Conservation (phyloP, 1,139 yeast genomes). For the Kodamaea alishanica region DNA sequence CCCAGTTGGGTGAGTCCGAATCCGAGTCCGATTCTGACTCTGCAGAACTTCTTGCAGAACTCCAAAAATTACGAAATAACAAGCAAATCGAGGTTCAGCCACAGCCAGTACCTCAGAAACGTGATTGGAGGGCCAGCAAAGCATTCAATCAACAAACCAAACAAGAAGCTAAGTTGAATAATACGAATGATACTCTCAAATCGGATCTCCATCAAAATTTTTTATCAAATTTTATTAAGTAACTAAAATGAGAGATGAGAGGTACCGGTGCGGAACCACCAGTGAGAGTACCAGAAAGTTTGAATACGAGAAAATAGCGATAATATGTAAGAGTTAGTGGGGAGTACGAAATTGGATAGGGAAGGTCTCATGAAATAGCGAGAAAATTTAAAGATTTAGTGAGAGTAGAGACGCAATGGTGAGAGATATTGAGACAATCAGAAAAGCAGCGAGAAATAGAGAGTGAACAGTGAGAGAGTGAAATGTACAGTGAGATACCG, state of each 20-base stretch:
- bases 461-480: no score
- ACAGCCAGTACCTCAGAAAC: slow-evolving; percentile 20
- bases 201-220: slow-evolving; percentile 73
- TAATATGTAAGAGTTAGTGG: no score
- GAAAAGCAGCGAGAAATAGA: no score
- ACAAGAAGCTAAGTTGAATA: slow-evolving; percentile 16
- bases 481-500: no score
- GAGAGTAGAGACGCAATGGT: no score
- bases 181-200: slow-evolving; percentile 62
- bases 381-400: no score
- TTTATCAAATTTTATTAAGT: slow-evolving; percentile 60
- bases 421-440: no score
- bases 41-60: slow-evolving; percentile 47
- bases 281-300: no score
- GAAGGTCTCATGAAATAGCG: no score
- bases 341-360: no score
- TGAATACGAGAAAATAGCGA: no score
- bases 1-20: slow-evolving; percentile 10
- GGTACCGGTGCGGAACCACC: no score
- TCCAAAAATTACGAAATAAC: slow-evolving; percentile 49
- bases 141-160: slow-evolving; percentile 35
- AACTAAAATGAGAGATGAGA: slow-evolving; percentile 10
- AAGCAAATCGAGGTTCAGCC: slow-evolving; percentile 14
- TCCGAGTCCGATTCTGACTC: slow-evolving; percentile 28
- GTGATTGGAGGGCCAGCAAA: slow-evolving; percentile 57